Evolutionary conservation across 306 rosid genomes (phyloP).

Genomic region (Dryas drummondii): DNA sequence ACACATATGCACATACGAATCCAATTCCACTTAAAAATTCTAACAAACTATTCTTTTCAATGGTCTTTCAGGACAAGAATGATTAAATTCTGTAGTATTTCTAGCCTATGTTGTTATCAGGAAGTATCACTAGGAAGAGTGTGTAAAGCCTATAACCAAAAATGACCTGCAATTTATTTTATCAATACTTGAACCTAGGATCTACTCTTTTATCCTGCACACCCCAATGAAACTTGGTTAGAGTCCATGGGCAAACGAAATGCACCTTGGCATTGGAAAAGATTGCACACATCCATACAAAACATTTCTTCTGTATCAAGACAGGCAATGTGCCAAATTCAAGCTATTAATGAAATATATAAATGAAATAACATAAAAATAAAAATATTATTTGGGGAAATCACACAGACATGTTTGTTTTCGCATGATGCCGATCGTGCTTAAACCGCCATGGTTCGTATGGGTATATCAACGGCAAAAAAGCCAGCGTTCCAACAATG

Average conservation of each 20-base stretch:
- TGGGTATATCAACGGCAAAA: constrained; percentile 90
- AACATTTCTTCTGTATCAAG: not conserved
- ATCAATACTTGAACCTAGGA: not conserved
- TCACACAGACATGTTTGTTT: constrained; percentile 84
- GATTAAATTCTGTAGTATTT: not conserved
- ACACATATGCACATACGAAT: not conserved
- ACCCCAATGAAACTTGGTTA: too few relatives aligned
- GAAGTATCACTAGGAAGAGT: not conserved
- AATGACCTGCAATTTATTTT: too few relatives aligned
- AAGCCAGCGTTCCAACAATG: constrained; percentile 90
- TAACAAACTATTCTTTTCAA: not conserved
- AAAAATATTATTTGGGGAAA: constrained; percentile 1
- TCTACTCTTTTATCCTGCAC: not conserved
- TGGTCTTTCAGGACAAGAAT: not conserved
- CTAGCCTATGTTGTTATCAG: not conserved
- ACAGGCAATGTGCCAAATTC: not conserved
- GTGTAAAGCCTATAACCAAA: not conserved
- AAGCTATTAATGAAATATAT: not conserved
- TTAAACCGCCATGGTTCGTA: constrained; percentile 98
- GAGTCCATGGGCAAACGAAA: too few relatives aligned
- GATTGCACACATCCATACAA: too few relatives aligned
- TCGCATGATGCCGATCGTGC: constrained; percentile 97
- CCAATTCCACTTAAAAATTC: not conserved
- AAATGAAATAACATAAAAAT: not conserved
- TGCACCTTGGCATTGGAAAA: too few relatives aligned